phyloP scores from a whole-genome alignment of 371 early-diverging fungal genomes.

The Umbelopsis sp. region DNA sequence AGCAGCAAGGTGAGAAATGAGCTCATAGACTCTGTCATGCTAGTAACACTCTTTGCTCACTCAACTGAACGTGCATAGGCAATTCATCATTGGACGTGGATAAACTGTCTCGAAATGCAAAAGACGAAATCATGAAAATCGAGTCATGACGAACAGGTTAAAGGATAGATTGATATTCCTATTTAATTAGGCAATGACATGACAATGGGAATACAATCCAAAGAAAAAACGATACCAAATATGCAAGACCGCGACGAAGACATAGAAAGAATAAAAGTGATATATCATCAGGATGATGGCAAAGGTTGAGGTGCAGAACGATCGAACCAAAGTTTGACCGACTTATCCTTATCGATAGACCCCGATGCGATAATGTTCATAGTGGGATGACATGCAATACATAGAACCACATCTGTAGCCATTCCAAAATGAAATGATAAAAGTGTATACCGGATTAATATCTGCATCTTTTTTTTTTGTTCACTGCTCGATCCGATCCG shows the following conservation, averaged over 20 bases:
- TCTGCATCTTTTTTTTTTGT: not conserved
- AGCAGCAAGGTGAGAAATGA: not conserved
- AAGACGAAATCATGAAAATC: slow-evolving; percentile 14
- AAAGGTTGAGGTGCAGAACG: slow-evolving; percentile 39
- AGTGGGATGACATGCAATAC: slow-evolving; percentile 94
- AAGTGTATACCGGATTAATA: not conserved
- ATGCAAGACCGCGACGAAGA: slow-evolving; percentile 9
- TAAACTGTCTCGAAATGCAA: not conserved
- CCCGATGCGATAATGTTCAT: slow-evolving; percentile 95
- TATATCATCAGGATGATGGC: slow-evolving; percentile 4
- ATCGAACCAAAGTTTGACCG: slow-evolving; percentile 88
- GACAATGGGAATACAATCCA: slow-evolving; percentile 2
- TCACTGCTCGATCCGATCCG: not conserved
- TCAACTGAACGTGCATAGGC: not conserved
- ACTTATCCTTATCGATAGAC: slow-evolving; percentile 87
- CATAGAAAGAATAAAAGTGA: slow-evolving; percentile 2
- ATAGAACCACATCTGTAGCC: slow-evolving; percentile 81
- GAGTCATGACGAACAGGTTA: not conserved
- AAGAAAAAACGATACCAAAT: slow-evolving; percentile 10
- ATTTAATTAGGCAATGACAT: not conserved
- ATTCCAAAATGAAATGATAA: too few species aligned
- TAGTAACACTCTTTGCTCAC: not conserved
- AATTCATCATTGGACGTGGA: not conserved
- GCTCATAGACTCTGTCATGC: not conserved
- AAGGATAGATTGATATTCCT: slow-evolving; percentile 1